Percentiles rank a stretch among this genome's conserved stretches.
Conservation (phyloP, 441 rosid species). For the Populus hybrid region DNA sequence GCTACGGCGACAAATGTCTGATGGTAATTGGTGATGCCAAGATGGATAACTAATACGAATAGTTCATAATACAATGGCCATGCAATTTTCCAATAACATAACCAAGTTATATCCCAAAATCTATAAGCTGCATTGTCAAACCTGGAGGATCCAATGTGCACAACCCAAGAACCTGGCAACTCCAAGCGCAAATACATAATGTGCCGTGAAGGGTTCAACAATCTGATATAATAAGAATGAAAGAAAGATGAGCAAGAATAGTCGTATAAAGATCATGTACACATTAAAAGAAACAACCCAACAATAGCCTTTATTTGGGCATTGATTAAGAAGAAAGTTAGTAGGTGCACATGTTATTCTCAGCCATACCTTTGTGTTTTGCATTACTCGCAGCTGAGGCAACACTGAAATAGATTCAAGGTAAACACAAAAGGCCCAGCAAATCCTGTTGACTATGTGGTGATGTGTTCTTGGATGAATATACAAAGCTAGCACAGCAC, state of each 20-base stretch:
- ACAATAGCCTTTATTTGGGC: too few relatives aligned
- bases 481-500: slow-evolving; percentile 67
- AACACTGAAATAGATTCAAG: slow-evolving; percentile 91
- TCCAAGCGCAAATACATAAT: slow-evolving; percentile 95
- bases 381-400: slow-evolving; percentile 95
- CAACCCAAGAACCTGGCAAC: slow-evolving; percentile 94
- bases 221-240: slow-evolving; percentile 44
- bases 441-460: slow-evolving; percentile 65
- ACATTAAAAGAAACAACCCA: neutral
- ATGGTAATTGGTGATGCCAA: neutral
- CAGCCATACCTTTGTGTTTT: slow-evolving; percentile 75
- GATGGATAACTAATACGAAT: too few relatives aligned
- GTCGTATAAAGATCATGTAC: neutral
- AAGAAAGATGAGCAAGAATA: neutral
- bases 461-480: slow-evolving; percentile 87
- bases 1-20: neutral
- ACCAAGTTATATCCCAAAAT: neutral
- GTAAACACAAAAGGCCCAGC: slow-evolving; percentile 91
- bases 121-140: slow-evolving; percentile 26
- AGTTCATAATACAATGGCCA: neutral
- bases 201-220: slow-evolving; percentile 98
- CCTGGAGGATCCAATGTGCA: slow-evolving; percentile 99
- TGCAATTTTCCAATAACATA: neutral
- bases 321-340: neutral
- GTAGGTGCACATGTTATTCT: neutral